These are phyloP conservation scores for Cucumis variabilis DNA, from an alignment of 331 rosid species.

Conservation along the genomic window DNA sequence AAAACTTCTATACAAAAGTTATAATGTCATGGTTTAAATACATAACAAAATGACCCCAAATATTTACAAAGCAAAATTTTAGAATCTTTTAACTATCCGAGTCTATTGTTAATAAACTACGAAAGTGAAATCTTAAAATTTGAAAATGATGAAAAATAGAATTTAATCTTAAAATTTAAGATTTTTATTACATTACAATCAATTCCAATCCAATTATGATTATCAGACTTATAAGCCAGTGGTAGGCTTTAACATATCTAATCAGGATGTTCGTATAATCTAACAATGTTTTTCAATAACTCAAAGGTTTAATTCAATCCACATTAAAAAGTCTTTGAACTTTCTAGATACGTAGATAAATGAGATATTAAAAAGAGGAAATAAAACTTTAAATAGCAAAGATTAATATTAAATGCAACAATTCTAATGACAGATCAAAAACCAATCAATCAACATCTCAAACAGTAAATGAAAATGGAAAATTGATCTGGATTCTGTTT, in stretches of 20 bases:
- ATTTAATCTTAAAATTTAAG: too few species aligned
- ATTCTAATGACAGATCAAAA: not conserved
- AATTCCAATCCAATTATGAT: too few species aligned
- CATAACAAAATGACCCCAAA: too few species aligned
- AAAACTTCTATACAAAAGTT: not conserved
- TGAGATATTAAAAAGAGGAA: not conserved
- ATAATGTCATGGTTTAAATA: too few species aligned
- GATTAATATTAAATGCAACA: not conserved
- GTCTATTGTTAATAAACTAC: too few species aligned
- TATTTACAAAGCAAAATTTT: too few species aligned
- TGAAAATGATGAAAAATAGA: too few species aligned
- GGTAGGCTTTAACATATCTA: too few species aligned
- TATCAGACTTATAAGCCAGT: not conserved
- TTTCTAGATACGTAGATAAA: not conserved
- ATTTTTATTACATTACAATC: too few species aligned
- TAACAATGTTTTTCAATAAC: not conserved
- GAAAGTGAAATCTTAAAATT: too few species aligned
- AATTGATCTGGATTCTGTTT: slow-evolving; percentile 15
- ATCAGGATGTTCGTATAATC: not conserved
- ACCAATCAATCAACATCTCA: not conserved
- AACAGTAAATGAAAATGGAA: not conserved
- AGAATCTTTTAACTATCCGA: too few species aligned
- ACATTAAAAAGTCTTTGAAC: too few species aligned
- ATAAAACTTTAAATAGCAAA: not conserved
- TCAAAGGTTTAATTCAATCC: not conserved